Evolutionary conservation across 2,329 filamentous ascomycete genomes (phyloP).

Genomic region (Microsporum audouinii): DNA sequence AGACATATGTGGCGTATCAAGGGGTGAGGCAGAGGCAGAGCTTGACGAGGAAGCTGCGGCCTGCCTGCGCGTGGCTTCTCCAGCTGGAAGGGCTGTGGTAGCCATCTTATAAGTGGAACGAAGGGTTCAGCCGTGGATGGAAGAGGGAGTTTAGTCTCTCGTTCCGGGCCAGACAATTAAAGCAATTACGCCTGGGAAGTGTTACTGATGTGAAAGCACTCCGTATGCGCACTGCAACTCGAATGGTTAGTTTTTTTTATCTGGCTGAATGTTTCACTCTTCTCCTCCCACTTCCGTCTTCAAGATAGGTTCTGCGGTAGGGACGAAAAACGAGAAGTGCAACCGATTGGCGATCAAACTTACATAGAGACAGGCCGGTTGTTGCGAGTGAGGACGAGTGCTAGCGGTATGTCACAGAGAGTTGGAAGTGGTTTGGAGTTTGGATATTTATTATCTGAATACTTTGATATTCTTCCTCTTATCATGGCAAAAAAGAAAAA

Average conservation of each 20-base stretch:
- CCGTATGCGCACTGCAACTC: neutral
- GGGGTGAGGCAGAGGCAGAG: slow-evolving; percentile 45
- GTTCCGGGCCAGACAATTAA: neutral
- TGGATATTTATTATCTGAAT: neutral
- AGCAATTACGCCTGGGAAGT: neutral
- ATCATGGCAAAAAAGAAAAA: neutral
- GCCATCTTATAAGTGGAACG: slow-evolving; percentile 30
- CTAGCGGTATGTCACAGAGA: neutral
- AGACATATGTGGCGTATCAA: slow-evolving; percentile 51
- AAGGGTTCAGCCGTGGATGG: neutral
- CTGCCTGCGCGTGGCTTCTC: slow-evolving; percentile 42
- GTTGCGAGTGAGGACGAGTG: neutral
- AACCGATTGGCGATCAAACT: neutral
- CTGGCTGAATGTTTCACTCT: neutral
- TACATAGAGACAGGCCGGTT: neutral
- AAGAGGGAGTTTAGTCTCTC: neutral
- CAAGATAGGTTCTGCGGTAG: neutral
- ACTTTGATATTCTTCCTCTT: neutral
- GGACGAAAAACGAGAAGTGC: neutral
- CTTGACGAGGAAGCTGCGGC: slow-evolving; percentile 43
- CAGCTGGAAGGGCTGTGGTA: slow-evolving; percentile 39
- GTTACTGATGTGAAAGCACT: neutral
- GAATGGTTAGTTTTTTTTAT: neutral
- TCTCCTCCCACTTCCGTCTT: neutral
- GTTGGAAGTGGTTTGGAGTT: neutral